Percentiles rank a stretch among this genome's conserved stretches.
These are phyloP conservation scores for Ambrosia hybrid DNA, from an alignment of 140 eudicot species.

Conservation along the genomic window DNA sequence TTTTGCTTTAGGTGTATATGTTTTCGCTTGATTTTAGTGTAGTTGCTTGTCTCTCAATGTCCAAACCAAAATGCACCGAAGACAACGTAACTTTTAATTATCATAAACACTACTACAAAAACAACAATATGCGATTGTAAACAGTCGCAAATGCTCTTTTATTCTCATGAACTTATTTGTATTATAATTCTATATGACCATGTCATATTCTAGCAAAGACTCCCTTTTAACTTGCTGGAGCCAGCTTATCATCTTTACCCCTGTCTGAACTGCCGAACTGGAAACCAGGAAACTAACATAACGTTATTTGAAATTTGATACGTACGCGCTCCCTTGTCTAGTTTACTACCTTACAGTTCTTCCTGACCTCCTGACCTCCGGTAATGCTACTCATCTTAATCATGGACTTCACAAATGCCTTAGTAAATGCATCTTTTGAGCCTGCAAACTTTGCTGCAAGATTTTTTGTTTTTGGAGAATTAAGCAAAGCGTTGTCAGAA, in stretches of 20 bases:
- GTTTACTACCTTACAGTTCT: conserved; percentile 22
- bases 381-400: conserved; percentile 69
- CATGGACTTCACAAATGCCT: conserved; percentile 67
- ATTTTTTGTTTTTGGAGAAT: conserved; percentile 33
- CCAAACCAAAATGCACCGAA: too few species aligned
- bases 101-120: too few species aligned
- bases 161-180: too few species aligned
- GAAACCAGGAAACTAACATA: background rate
- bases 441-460: conserved; percentile 53
- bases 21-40: too few species aligned
- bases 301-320: background rate
- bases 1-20: too few species aligned
- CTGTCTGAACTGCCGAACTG: too few species aligned
- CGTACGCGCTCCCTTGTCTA: background rate
- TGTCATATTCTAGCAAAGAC: conserved; percentile 18
- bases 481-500: conserved; percentile 38
- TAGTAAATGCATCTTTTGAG: conserved; percentile 45
- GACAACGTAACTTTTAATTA: too few species aligned
- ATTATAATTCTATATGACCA: conserved; percentile 6
- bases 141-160: too few species aligned
- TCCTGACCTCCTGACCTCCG: conserved; percentile 42
- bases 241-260: too few species aligned
- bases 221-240: conserved; percentile 13
- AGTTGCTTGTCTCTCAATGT: too few species aligned
- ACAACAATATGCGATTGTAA: too few species aligned